Evolutionary conservation across 768 basidiomycete species (phyloP).

Genomic region (Hydnum rufescens): DNA sequence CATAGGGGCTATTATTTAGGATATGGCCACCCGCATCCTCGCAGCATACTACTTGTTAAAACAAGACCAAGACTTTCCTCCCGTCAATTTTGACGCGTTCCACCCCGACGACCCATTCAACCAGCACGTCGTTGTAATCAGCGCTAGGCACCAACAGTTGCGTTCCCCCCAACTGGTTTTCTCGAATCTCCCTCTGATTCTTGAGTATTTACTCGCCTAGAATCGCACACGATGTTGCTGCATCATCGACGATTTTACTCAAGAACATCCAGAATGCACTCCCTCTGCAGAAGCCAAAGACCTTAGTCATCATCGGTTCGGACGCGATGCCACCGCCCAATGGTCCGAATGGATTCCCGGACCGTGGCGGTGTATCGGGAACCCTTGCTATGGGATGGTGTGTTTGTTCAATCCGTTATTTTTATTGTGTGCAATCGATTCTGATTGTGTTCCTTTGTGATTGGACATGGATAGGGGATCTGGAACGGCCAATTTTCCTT

Average conservation of each 20-base stretch:
- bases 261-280: not conserved
- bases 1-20: too few relatives aligned
- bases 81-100: constrained; percentile 58
- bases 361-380: constrained; percentile 28
- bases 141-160: too few relatives aligned
- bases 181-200: too few relatives aligned
- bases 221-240: not conserved
- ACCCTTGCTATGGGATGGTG: constrained; percentile 89
- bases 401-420: not conserved
- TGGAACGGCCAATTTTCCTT: constrained; percentile 26
- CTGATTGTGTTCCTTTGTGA: not conserved
- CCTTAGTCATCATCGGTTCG: constrained; percentile 25
- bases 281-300: not conserved
- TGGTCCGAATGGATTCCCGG: constrained; percentile 53
- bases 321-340: constrained; percentile 38
- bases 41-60: constrained; percentile 45
- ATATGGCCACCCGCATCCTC: constrained; percentile 53
- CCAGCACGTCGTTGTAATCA: too few relatives aligned
- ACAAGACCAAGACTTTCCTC: constrained; percentile 48
- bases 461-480: not conserved
- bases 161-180: too few relatives aligned
- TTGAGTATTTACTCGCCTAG: not conserved
- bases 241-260: not conserved
- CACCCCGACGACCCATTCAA: too few relatives aligned
- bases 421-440: not conserved